Evolutionary conservation across 495 filamentous ascomycete species (phyloP).

Genomic region (Entonaema liquescens): DNA sequence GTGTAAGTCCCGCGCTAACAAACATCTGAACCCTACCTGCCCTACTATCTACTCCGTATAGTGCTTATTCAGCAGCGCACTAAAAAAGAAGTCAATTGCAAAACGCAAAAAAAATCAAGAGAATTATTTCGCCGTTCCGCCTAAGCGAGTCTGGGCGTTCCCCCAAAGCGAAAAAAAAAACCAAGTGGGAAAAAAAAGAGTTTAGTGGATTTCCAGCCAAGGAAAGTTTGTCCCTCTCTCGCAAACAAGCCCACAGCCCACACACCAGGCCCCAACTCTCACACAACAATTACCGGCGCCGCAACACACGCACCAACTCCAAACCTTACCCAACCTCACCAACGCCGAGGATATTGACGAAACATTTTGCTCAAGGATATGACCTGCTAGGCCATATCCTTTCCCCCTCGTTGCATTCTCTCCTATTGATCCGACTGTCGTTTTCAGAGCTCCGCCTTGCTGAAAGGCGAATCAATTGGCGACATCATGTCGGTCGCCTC

Average conservation of each 20-base stretch:
- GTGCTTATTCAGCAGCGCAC: slow-evolving; percentile 36
- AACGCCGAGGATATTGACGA: slow-evolving; percentile 25
- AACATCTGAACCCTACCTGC: slow-evolving; percentile 33
- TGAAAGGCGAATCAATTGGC: slow-evolving; percentile 58
- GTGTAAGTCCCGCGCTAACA: slow-evolving; percentile 10
- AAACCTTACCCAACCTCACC: slow-evolving; percentile 20
- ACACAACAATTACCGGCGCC: slow-evolving; percentile 20
- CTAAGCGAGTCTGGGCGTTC: slow-evolving; percentile 36
- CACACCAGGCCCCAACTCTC: slow-evolving; percentile 13
- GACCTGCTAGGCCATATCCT: slow-evolving; percentile 49
- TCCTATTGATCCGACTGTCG: slow-evolving; percentile 46
- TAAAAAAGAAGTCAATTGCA: slow-evolving; percentile 29
- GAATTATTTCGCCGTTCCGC: slow-evolving; percentile 35
- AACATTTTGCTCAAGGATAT: slow-evolving; percentile 38
- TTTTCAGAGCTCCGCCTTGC: slow-evolving; percentile 52
- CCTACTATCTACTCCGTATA: slow-evolving; percentile 8
- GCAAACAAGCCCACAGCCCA: slow-evolving; percentile 19
- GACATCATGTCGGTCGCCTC: slow-evolving; percentile 71
- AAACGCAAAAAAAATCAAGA: slow-evolving; percentile 11
- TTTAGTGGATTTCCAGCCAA: slow-evolving; percentile 24
- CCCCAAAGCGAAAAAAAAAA: not conserved
- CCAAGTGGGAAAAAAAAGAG: slow-evolving; percentile 17
- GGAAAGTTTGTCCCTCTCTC: slow-evolving; percentile 24
- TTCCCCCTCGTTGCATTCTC: slow-evolving; percentile 38
- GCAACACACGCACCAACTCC: slow-evolving; percentile 17